Evolutionary conservation across 2,329 filamentous ascomycete species (phyloP).

Genomic region (Cytospora piceicola): DNA sequence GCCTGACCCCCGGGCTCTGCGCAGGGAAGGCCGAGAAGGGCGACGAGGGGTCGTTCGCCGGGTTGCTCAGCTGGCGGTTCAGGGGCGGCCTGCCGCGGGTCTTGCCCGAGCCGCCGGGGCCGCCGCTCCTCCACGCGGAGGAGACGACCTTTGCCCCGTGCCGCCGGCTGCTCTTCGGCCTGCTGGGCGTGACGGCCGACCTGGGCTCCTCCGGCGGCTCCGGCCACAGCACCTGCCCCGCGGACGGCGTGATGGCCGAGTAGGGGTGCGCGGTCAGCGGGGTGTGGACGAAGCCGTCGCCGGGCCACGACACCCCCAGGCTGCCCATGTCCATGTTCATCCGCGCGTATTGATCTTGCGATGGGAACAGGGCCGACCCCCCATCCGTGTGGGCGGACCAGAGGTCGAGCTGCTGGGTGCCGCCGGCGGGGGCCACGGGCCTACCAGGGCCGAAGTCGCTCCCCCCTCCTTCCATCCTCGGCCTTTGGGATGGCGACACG

Average conservation of each 20-base stretch:
- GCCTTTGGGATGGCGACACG: slow-evolving; percentile 60
- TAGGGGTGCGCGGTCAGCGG: slow-evolving; percentile 73
- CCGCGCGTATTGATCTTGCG: slow-evolving; percentile 42
- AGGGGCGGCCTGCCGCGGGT: slow-evolving; percentile 79
- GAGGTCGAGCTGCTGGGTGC: slow-evolving; percentile 57
- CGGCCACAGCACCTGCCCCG: slow-evolving; percentile 57
- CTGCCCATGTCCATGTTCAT: slow-evolving; percentile 41
- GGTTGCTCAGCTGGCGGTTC: slow-evolving; percentile 54
- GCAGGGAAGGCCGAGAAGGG: slow-evolving; percentile 70
- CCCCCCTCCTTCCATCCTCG: slow-evolving; percentile 48
- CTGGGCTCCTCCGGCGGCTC: slow-evolving; percentile 62
- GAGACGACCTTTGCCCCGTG: slow-evolving; percentile 86
- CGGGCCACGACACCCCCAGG: slow-evolving; percentile 49
- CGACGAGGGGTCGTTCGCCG: slow-evolving; percentile 47
- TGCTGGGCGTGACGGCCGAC: slow-evolving; percentile 74
- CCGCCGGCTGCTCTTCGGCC: slow-evolving; percentile 58
- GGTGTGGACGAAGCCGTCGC: slow-evolving; percentile 61
- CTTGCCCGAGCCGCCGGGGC: slow-evolving; percentile 67
- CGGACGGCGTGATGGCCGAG: slow-evolving; percentile 74
- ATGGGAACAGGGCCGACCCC: slow-evolving; percentile 41
- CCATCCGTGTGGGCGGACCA: slow-evolving; percentile 51
- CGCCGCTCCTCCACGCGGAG: slow-evolving; percentile 80
- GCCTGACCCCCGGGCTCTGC: slow-evolving; percentile 46
- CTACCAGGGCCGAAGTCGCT: slow-evolving; percentile 40
- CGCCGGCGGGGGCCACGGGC: slow-evolving; percentile 47